Conservation (phyloP, 2,329 filamentous ascomycete genomes). For the Aureobasidium sp. region DNA sequence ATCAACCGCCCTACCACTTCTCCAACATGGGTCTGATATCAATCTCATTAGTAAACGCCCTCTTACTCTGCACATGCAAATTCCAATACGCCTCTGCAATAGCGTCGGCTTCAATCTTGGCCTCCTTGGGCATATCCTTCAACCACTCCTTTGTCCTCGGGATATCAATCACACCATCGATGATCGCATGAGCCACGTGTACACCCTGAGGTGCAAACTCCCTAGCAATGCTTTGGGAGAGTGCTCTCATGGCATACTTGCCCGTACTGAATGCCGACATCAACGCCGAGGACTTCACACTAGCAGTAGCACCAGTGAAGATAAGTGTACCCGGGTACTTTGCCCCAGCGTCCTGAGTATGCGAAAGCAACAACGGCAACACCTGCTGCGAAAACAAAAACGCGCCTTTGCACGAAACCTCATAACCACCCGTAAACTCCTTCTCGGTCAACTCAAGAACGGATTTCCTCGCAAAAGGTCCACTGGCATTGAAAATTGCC, state of each 20-base stretch:
- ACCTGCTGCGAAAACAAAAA: constrained; percentile 66
- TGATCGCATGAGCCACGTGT: constrained; percentile 72
- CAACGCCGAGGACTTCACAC: constrained; percentile 59
- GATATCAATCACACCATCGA: constrained; percentile 80
- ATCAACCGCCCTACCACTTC: constrained; percentile 54
- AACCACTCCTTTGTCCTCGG: constrained; percentile 56
- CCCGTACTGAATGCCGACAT: constrained; percentile 66
- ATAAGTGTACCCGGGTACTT: constrained; percentile 67
- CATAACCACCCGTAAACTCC: constrained; percentile 45
- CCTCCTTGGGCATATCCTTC: constrained; percentile 48
- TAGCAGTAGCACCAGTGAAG: constrained; percentile 80
- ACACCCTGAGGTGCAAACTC: constrained; percentile 81
- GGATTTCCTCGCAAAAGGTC: constrained; percentile 49
- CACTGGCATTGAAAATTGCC: constrained; percentile 62
- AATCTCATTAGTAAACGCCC: constrained; percentile 72
- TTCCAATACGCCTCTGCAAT: constrained; percentile 85
- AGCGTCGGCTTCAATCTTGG: constrained; percentile 65
- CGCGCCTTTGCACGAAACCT: constrained; percentile 51
- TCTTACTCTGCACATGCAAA: constrained; percentile 69
- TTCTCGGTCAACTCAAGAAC: constrained; percentile 52
- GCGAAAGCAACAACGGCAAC: constrained; percentile 60
- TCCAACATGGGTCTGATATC: constrained; percentile 74
- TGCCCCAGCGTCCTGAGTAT: constrained; percentile 38
- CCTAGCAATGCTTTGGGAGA: constrained; percentile 65
- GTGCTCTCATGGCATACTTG: constrained; percentile 69